Evolutionary conservation across 208 protist genomes (phyloP).

Genomic region (Entamoeba histolytica): DNA sequence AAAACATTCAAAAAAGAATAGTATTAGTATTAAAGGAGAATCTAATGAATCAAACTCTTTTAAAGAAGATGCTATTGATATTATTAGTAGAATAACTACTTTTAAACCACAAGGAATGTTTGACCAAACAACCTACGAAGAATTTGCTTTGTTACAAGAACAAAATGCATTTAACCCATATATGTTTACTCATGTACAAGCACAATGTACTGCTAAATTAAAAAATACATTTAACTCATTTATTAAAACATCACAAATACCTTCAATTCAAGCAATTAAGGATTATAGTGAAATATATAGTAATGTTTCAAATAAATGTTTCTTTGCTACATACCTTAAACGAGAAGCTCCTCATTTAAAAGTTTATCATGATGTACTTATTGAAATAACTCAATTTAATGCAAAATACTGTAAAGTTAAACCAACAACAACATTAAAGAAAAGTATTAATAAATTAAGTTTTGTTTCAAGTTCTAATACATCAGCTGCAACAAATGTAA

Average conservation of each 20-base stretch:
- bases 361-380: not conserved
- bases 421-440: not conserved
- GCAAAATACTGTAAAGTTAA: not conserved
- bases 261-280: not conserved
- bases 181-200: not conserved
- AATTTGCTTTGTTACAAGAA: not conserved
- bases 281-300: not conserved
- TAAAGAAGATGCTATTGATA: not conserved
- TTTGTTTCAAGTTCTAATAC: not conserved
- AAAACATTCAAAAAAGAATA: not conserved
- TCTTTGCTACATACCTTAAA: not conserved
- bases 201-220: not conserved
- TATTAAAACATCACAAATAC: not conserved
- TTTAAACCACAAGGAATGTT: not conserved
- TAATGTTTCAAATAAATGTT: not conserved
- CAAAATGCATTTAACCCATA: not conserved
- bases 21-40: not conserved
- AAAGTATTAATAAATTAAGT: not conserved
- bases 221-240: not conserved
- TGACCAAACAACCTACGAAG: not conserved
- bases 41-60: not conserved
- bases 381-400: not conserved
- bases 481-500: not conserved
- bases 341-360: not conserved
- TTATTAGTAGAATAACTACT: not conserved